Conservation (phyloP, 2,329 filamentous ascomycete species). For the Tolypocladium amazonense region DNA sequence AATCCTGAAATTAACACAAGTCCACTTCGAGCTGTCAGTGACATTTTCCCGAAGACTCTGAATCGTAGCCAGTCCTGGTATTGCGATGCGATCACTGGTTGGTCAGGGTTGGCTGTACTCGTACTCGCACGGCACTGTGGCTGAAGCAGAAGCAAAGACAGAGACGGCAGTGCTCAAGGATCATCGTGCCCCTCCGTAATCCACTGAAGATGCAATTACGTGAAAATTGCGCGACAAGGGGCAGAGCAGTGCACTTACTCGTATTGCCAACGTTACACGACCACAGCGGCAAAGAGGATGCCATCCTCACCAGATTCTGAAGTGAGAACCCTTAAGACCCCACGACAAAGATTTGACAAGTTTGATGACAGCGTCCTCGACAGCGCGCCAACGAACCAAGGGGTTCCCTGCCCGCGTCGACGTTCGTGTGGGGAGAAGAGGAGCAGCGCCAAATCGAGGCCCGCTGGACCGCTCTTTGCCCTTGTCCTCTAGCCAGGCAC, state of each 20-base stretch:
- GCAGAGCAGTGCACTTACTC: not conserved
- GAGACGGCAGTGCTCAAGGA: not conserved
- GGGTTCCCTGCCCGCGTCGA: not conserved
- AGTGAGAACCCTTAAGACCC: not conserved
- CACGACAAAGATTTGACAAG: not conserved
- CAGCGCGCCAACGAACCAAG: not conserved
- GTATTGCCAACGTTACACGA: not conserved
- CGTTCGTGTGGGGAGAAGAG: not conserved
- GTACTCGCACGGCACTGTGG: not conserved
- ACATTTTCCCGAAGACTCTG: not conserved
- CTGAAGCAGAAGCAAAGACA: not conserved
- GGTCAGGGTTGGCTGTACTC: not conserved
- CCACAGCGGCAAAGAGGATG: not conserved
- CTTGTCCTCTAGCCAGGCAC: not conserved
- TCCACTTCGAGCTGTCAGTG: not conserved
- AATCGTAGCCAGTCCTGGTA: not conserved
- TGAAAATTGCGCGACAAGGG: not conserved
- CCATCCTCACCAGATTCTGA: not conserved
- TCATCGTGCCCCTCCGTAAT: not conserved
- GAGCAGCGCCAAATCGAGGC: not conserved
- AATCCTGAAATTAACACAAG: not conserved
- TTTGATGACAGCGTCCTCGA: not conserved
- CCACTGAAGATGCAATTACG: not conserved
- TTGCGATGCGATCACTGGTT: not conserved
- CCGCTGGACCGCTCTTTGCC: not conserved